Conservation (phyloP, 768 basidiomycete species). For the Strobilomyces dryophilus region DNA sequence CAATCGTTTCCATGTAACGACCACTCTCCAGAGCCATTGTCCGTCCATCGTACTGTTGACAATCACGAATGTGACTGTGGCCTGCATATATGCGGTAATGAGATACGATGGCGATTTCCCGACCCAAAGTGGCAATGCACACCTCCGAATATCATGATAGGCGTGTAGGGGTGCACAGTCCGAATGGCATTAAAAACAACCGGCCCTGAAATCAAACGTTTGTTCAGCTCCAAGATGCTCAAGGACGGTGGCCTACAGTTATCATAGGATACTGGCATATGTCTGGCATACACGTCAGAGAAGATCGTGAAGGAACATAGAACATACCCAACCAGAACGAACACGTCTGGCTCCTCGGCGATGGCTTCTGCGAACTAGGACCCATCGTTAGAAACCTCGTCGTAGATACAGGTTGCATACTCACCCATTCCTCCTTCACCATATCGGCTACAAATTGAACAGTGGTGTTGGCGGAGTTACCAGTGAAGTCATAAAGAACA, state of each 20-base stretch:
- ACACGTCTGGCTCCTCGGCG: constrained; percentile 76
- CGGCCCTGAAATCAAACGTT: constrained; percentile 46
- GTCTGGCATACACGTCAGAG: constrained; percentile 38
- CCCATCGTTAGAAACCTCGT: neutral
- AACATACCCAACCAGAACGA: constrained; percentile 64
- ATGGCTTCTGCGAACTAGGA: constrained; percentile 74
- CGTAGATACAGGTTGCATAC: constrained; percentile 1
- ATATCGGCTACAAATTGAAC: constrained; percentile 62
- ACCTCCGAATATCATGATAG: constrained; percentile 83
- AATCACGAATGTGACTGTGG: constrained; percentile 41
- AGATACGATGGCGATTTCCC: neutral
- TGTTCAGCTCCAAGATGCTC: neutral
- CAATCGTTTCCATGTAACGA: constrained; percentile 92
- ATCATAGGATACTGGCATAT: constrained; percentile 77
- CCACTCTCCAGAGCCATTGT: constrained; percentile 65
- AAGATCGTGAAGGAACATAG: neutral
- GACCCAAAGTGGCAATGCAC: neutral
- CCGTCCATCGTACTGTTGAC: constrained; percentile 23
- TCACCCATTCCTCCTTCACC: constrained; percentile 76
- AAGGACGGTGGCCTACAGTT: constrained; percentile 45
- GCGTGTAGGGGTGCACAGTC: constrained; percentile 64
- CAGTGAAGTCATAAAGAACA: constrained; percentile 72
- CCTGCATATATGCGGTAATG: constrained; percentile 32
- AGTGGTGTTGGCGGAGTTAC: constrained; percentile 65
- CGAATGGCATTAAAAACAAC: constrained; percentile 73